Conservation (phyloP, 2,329 filamentous ascomycete species). For the Plenodomus tracheiphilus region DNA sequence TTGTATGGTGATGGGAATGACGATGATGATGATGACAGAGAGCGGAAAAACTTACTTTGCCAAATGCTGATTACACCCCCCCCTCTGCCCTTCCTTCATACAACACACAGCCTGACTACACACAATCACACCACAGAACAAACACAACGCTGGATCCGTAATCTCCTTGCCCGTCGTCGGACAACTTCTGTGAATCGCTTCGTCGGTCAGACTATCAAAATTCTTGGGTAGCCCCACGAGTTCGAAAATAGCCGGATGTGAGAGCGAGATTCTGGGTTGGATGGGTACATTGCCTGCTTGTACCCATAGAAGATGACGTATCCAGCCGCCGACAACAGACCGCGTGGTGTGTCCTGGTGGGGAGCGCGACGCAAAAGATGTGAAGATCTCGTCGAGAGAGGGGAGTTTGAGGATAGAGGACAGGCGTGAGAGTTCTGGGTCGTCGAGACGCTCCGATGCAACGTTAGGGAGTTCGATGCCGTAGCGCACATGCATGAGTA, state of each 20-base stretch:
- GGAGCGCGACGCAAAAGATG: slow-evolving; percentile 51
- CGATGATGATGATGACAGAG: neutral
- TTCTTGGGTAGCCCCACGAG: slow-evolving; percentile 89
- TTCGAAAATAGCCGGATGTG: slow-evolving; percentile 92
- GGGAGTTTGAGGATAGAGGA: slow-evolving; percentile 76
- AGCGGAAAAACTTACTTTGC: slow-evolving; percentile 64
- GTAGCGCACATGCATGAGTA: slow-evolving; percentile 85
- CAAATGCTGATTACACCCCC: slow-evolving; percentile 84
- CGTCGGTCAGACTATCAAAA: slow-evolving; percentile 90
- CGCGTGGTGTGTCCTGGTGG: slow-evolving; percentile 46
- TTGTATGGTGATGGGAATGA: too few relatives aligned
- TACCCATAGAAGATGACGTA: slow-evolving; percentile 62
- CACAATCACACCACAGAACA: slow-evolving; percentile 96
- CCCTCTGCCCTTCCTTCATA: slow-evolving; percentile 59
- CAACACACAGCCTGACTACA: slow-evolving; percentile 95
- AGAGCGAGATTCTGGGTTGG: slow-evolving; percentile 54
- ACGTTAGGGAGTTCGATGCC: slow-evolving; percentile 84
- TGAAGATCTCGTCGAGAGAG: slow-evolving; percentile 76
- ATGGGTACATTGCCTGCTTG: slow-evolving; percentile 48
- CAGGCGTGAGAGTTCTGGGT: slow-evolving; percentile 80
- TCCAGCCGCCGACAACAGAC: slow-evolving; percentile 68
- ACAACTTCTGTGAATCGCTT: slow-evolving; percentile 80
- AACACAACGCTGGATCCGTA: slow-evolving; percentile 85
- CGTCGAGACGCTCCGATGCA: slow-evolving; percentile 57
- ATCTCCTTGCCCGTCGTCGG: slow-evolving; percentile 90